Percentiles rank a stretch among this genome's conserved stretches.
phyloP scores from a whole-genome alignment of 2,329 filamentous ascomycete species.

The Pestalotiopsis sp. region DNA sequence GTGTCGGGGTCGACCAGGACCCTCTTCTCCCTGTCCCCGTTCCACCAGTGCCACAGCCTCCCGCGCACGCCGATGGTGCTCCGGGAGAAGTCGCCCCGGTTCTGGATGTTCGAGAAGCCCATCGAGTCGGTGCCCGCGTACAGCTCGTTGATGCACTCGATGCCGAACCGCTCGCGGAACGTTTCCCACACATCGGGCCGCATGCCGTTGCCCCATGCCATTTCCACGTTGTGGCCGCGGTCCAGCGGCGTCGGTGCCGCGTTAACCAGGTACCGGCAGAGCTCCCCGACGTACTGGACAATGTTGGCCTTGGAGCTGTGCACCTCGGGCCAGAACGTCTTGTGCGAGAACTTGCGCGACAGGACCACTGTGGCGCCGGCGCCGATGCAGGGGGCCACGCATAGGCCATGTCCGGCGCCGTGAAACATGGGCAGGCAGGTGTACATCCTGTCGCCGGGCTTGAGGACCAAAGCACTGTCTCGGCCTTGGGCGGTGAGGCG shows the following conservation, averaged over 20 bases:
- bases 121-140: constrained; percentile 78
- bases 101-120: constrained; percentile 59
- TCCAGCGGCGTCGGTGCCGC: constrained; percentile 64
- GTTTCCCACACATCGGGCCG: constrained; percentile 69
- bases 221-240: constrained; percentile 56
- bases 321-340: constrained; percentile 73
- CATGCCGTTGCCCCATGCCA: constrained; percentile 69
- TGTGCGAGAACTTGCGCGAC: constrained; percentile 68
- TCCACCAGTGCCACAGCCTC: constrained; percentile 53
- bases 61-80: constrained; percentile 72
- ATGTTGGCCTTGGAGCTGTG: constrained; percentile 66
- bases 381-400: constrained; percentile 52
- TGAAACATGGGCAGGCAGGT: constrained; percentile 78
- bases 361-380: constrained; percentile 59
- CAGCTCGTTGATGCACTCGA: constrained; percentile 69
- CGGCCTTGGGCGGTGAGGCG: constrained; percentile 17
- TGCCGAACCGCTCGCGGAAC: constrained; percentile 65
- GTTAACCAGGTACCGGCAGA: constrained; percentile 73
- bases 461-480: constrained; percentile 21
- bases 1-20: constrained; percentile 72
- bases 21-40: constrained; percentile 61
- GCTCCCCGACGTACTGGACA: constrained; percentile 80
- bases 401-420: constrained; percentile 67
- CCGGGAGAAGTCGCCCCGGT: constrained; percentile 62
- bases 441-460: constrained; percentile 64